Evolutionary conservation across 768 basidiomycete genomes (phyloP), one percentile per base, ranked within the genome.

Genomic region (Pisolithus sp.): DNA sequence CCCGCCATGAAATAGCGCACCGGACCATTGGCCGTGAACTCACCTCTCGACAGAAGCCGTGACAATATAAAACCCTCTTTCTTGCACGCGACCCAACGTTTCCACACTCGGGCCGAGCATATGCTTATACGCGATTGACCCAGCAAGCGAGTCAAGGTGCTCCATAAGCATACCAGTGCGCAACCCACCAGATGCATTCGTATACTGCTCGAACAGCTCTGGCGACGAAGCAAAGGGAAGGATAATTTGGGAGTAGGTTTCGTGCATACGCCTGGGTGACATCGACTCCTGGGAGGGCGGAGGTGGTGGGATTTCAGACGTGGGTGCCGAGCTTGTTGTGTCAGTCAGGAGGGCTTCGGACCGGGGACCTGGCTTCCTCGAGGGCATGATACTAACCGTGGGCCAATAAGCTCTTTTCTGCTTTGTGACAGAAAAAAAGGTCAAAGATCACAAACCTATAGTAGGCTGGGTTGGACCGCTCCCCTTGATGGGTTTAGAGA

Each of bases 51-150:
- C 89, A 6, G 83, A 80, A 34, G 89, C 90, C 2, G 90, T 92
- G 12, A 90, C 89, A 57, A 92, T 78, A 57, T 91, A 92, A 58
- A 89, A 83, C 1, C 86, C 86, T 23, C 77, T 74, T 46, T 85
- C 77, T 20, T 80, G 70, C 3, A 86, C 71, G 48, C 71, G 70
- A 38, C 79, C 79, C 3, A 83, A 66, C 1, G 74, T 76, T 55
- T 76, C 67, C n/a, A 81, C 77, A 10, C 66, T 68, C 0, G 83
- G 85, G 2, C 84, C 85, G 5, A 88, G 76, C 76, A 89, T 75
- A 67, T 91, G 89, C 63, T 89, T 86, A 67, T 91, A 92, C 4
- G 88, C 76, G 52, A 91, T 88, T 4, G 85, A 86, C 28, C 89
- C 89, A 6, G 89, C 89, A n/a, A 91, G 71, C 3, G 86, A 87